These are phyloP conservation scores for Trichophyton benhamiae DNA, from an alignment of 2,329 filamentous ascomycete species.

Conservation along the genomic window DNA sequence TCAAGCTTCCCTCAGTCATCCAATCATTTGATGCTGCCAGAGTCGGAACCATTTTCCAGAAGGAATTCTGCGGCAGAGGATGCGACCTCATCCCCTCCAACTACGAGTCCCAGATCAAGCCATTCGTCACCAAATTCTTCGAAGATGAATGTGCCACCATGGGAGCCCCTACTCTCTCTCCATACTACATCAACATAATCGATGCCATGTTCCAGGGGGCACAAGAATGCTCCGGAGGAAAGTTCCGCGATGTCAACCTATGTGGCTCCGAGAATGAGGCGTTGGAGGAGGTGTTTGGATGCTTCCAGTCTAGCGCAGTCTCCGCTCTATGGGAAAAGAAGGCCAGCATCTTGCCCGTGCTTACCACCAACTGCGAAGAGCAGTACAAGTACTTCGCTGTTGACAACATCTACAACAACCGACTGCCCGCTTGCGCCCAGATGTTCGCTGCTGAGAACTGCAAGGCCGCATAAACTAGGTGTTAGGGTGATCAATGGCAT, in stretches of 20 bases:
- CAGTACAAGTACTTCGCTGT: not conserved
- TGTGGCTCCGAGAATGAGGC: not conserved
- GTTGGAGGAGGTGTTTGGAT: not conserved
- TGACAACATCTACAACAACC: not conserved
- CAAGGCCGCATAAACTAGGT: not conserved
- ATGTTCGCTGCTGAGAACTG: not conserved
- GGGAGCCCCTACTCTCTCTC: not conserved
- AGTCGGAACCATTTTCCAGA: not conserved
- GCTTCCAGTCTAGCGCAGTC: not conserved
- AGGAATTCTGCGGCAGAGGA: not conserved
- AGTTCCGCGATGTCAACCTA: not conserved
- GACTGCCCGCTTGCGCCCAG: not conserved
- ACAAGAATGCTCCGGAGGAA: not conserved
- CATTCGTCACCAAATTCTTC: not conserved
- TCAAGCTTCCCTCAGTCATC: not conserved
- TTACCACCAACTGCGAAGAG: not conserved
- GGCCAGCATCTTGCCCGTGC: not conserved
- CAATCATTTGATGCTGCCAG: not conserved
- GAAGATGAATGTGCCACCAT: not conserved
- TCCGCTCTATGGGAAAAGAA: not conserved
- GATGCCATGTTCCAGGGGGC: not conserved
- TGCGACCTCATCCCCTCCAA: not conserved
- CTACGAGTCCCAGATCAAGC: not conserved
- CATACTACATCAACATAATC: not conserved
- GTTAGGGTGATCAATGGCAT: not conserved